Conservation (phyloP, 495 filamentous ascomycete genomes). For the Umbilicaria muhlenbergii region DNA sequence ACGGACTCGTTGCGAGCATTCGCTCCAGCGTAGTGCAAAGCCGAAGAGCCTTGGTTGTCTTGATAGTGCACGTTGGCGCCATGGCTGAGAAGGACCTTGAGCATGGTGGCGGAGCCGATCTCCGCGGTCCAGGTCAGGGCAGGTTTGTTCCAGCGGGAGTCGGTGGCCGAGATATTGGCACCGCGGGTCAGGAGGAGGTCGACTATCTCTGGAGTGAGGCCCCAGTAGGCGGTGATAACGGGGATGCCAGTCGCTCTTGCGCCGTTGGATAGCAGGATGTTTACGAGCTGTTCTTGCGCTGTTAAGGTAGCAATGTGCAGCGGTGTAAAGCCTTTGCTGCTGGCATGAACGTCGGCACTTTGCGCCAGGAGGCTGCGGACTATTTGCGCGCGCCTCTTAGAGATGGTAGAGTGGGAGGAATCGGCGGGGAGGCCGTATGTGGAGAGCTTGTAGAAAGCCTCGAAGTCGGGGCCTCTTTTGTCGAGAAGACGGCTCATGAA, state of each 20-base stretch:
- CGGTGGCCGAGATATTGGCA: not conserved
- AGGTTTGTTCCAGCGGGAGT: not conserved
- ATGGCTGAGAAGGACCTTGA: constrained; percentile 1
- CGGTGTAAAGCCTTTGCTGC: constrained; percentile 1
- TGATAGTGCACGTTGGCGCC: not conserved
- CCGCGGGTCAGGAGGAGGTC: not conserved
- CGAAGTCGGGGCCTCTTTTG: constrained; percentile 1
- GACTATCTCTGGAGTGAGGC: not conserved
- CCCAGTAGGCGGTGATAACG: no score
- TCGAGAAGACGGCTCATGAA: constrained; percentile 6
- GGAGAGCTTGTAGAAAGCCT: constrained; percentile 1
- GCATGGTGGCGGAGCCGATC: not conserved
- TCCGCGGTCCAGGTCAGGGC: constrained; percentile 2
- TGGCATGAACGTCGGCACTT: not conserved
- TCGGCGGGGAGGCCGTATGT: not conserved
- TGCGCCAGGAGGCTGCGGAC: not conserved
- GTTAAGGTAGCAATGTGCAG: constrained; percentile 1
- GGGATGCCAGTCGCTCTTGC: not conserved
- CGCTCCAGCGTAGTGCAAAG: not conserved
- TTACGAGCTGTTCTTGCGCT: not conserved
- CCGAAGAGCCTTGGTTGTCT: constrained; percentile 1
- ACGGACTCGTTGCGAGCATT: not conserved
- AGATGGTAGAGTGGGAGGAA: not conserved
- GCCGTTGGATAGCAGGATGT: not conserved
- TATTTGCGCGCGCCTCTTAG: not conserved